Evolutionary conservation across 768 basidiomycete genomes (phyloP).

Genomic region (Phylloporus rhodoxanthus): DNA sequence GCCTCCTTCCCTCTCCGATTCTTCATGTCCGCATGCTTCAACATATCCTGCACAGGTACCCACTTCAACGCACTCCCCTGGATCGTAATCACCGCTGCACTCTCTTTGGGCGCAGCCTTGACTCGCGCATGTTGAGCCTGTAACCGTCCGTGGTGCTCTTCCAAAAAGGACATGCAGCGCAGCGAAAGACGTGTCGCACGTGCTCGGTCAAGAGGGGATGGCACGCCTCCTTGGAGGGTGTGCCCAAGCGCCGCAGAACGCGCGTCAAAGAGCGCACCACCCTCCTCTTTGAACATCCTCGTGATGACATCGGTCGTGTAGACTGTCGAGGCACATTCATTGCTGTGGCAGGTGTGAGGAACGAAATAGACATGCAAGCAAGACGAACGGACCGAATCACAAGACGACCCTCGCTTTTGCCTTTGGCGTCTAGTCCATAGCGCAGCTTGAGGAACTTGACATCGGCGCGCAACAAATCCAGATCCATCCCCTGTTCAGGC

Average conservation of each 20-base stretch:
- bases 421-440: slow-evolving; percentile 80
- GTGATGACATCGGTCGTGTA: slow-evolving; percentile 91
- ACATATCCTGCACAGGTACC: slow-evolving; percentile 81
- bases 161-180: slow-evolving; percentile 92
- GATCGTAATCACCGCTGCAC: slow-evolving; percentile 88
- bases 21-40: slow-evolving; percentile 84
- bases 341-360: slow-evolving; percentile 40
- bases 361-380: background rate
- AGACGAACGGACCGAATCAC: slow-evolving; percentile 67
- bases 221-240: slow-evolving; percentile 92
- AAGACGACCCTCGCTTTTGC: slow-evolving; percentile 88
- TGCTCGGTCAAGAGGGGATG: slow-evolving; percentile 90
- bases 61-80: slow-evolving; percentile 76
- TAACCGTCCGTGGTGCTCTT: slow-evolving; percentile 65
- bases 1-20: slow-evolving; percentile 70
- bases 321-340: slow-evolving; percentile 78
- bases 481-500: slow-evolving; percentile 82
- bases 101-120: slow-evolving; percentile 53
- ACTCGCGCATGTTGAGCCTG: slow-evolving; percentile 44
- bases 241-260: slow-evolving; percentile 95
- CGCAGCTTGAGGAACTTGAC: slow-evolving; percentile 84
- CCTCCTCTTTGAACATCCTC: slow-evolving; percentile 93
- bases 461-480: slow-evolving; percentile 76
- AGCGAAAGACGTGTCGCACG: slow-evolving; percentile 86
- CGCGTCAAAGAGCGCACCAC: slow-evolving; percentile 86